Evolutionary conservation across 176 grass and related monocot species (phyloP), one percentile per base, ranked within the genome.

Genomic region (Ampelocalamus luodianensis): DNA sequence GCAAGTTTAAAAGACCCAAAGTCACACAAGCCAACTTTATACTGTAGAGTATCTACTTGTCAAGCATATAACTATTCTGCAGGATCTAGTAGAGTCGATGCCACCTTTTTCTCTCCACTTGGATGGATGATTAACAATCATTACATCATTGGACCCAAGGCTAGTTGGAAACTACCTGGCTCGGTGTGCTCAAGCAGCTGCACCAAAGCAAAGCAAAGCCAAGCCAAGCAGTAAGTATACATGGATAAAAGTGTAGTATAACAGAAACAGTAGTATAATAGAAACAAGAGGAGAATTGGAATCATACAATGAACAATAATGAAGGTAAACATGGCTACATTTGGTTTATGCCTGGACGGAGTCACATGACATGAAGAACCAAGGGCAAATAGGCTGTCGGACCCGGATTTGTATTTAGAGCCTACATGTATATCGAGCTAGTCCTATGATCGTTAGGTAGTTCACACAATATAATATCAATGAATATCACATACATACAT

Each of bases 101-200:
- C 22, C 71, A 82, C 85, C 39, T 87, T 86, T 87, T 87, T 87
- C 77, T 60, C 86, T 83, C 86, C 86, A 88, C 86, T 77, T 88
- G 86, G 64, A 70, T 53, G 79, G 72, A 83, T 82, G 79, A 82
- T 88, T 77, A 82, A 77, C 72, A 83, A 88, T 71, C 86, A 88
- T 77, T 82, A 37, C 86, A 69, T 77, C 86, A 82, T 83, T 88
- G 86, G 72, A 77, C 72, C 79, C 64, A 43, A 63, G 42, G 64
- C 65, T 83, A 62, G 53, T 88, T 83, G 86, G 79, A 83, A 87
- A 82, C 86, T 78, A 77, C 40, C 79, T 77, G 79, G 72, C 86
- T 88, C 72, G 77, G 79, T 88, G 72, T 77, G 27, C 29, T 62
- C 63, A 53, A 82, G 79, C 72, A 83, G 58, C 72, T 88, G 79